Evolutionary conservation across 352 stramenopile species (phyloP).

Genomic region (Phytophthora melonis): DNA sequence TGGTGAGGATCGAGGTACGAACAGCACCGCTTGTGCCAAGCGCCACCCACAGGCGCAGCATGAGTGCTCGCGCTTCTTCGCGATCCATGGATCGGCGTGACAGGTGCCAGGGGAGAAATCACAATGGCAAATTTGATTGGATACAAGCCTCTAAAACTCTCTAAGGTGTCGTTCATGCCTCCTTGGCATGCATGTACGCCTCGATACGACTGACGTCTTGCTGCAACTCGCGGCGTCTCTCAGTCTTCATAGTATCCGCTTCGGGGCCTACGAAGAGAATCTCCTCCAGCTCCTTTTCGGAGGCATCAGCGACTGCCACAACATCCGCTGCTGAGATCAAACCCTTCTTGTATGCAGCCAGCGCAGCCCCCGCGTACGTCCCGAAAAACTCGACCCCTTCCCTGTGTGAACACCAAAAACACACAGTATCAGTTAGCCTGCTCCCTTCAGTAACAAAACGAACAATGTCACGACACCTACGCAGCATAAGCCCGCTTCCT

Average conservation of each 20-base stretch:
- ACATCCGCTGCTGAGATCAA: slow-evolving; percentile 68
- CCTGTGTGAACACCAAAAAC: slow-evolving; percentile 44
- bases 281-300: slow-evolving; percentile 56
- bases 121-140: slow-evolving; percentile 32
- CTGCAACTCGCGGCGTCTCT: slow-evolving; percentile 51
- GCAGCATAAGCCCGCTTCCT: slow-evolving; percentile 62
- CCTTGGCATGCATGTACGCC: slow-evolving; percentile 13
- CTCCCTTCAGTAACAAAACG: background rate
- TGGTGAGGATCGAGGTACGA: slow-evolving; percentile 61
- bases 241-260: slow-evolving; percentile 47
- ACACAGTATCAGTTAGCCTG: slow-evolving; percentile 1
- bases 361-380: slow-evolving; percentile 71
- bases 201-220: slow-evolving; percentile 51
- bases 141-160: slow-evolving; percentile 16
- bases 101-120: background rate
- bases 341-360: slow-evolving; percentile 64
- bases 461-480: slow-evolving; percentile 49
- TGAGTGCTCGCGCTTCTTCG: slow-evolving; percentile 56
- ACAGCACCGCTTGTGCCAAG: slow-evolving; percentile 27
- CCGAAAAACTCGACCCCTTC: slow-evolving; percentile 81
- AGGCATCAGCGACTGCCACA: slow-evolving; percentile 46
- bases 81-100: slow-evolving; percentile 39
- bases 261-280: slow-evolving; percentile 60
- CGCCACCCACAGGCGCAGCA: slow-evolving; percentile 65
- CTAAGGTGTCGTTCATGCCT: slow-evolving; percentile 4